These are phyloP conservation scores for Diversispora epigaea DNA, from an alignment of 192 early-diverging fungal species.

Conservation along the genomic window DNA sequence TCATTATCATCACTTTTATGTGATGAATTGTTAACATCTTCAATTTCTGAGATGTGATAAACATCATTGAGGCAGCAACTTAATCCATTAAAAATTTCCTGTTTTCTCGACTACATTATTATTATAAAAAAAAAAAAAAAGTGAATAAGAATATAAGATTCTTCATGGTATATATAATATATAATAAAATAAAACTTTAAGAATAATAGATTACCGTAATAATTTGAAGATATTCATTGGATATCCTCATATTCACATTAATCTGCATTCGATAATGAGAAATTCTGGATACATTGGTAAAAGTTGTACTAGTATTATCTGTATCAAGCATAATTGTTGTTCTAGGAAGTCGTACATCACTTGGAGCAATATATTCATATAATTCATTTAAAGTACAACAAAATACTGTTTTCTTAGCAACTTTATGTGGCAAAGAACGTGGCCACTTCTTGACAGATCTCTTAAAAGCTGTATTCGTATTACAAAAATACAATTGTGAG, in stretches of 20 bases:
- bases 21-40: constrained; percentile 58
- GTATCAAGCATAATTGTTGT: constrained; percentile 70
- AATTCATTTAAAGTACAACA: constrained; percentile 68
- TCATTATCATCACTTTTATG: constrained; percentile 64
- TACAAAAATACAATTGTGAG: constrained; percentile 75
- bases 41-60: constrained; percentile 79
- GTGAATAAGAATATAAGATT: not conserved
- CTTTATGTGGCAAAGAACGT: constrained; percentile 48
- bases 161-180: not conserved
- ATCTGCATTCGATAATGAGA: constrained; percentile 63
- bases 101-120: constrained; percentile 54
- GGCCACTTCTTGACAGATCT: constrained; percentile 63
- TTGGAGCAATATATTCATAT: constrained; percentile 68
- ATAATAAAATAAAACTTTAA: not conserved
- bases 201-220: constrained; percentile 45
- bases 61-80: constrained; percentile 81
- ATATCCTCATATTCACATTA: constrained; percentile 78
- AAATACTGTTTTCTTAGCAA: constrained; percentile 69
- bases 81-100: constrained; percentile 72
- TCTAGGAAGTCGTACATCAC: constrained; percentile 75
- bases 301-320: constrained; percentile 57
- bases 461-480: constrained; percentile 76
- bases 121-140: not conserved
- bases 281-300: constrained; percentile 68
- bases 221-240: constrained; percentile 80